A percentile compares a stretch with the other conserved stretches of the same genome.
These are phyloP conservation scores for Eucalyptus victrix DNA, from an alignment of 345 rosid species.

Conservation along the genomic window DNA sequence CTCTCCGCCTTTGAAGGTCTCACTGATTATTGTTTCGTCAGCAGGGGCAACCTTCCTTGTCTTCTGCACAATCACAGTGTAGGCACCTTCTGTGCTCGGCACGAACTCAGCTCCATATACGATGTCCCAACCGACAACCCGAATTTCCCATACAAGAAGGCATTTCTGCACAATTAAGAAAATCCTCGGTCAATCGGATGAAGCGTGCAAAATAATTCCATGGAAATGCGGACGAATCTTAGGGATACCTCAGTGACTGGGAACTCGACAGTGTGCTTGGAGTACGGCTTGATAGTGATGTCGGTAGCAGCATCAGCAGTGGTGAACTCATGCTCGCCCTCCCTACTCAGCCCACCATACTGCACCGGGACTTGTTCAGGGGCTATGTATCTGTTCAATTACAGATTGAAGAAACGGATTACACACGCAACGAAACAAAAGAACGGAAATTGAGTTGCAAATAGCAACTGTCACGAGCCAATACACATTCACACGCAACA, in stretches of 20 bases:
- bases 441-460: not conserved
- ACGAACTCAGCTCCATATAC: constrained; percentile 35
- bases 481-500: not conserved
- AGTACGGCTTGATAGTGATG: constrained; percentile 12
- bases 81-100: constrained; percentile 17
- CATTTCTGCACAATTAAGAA: not conserved
- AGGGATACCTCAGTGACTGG: constrained; percentile 19
- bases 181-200: not conserved
- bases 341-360: constrained; percentile 36
- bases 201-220: not conserved
- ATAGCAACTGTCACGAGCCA: not conserved
- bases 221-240: not conserved
- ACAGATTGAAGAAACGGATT: not conserved
- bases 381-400: constrained; percentile 22
- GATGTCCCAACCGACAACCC: constrained; percentile 43
- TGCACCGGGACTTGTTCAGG: constrained; percentile 34
- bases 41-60: constrained; percentile 11
- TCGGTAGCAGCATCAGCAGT: constrained; percentile 16
- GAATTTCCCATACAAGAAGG: constrained; percentile 27
- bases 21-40: constrained; percentile 13
- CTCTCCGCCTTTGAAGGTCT: constrained; percentile 23
- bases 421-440: not conserved
- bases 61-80: constrained; percentile 33
- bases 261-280: constrained; percentile 25
- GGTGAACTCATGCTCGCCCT: constrained; percentile 27